Conservation (phyloP, 805 yeast species). For the Diddensiella santjacobensis region DNA sequence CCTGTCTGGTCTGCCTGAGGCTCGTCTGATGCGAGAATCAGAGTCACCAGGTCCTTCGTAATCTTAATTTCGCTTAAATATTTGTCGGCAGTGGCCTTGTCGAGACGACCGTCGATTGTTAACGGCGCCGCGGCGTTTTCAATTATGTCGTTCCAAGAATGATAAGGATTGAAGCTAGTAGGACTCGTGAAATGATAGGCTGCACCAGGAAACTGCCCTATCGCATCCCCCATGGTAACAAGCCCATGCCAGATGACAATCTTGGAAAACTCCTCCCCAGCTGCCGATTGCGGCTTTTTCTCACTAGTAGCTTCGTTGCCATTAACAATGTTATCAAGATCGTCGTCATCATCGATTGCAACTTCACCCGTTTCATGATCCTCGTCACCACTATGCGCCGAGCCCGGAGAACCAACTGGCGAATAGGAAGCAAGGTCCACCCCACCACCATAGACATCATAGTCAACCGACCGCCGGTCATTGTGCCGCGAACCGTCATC, state of each 20-base stretch:
- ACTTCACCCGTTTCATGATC: not conserved
- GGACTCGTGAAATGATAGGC: constrained; percentile 35
- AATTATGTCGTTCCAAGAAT: constrained; percentile 24
- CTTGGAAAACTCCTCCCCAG: not conserved
- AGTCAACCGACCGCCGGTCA: constrained; percentile 6
- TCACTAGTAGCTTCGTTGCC: constrained; percentile 8
- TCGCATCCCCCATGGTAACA: constrained; percentile 41
- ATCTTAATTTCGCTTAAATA: constrained; percentile 45
- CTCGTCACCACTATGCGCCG: constrained; percentile 1
- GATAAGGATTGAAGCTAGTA: constrained; percentile 22
- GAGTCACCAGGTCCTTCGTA: constrained; percentile 52
- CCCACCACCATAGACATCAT: constrained; percentile 13
- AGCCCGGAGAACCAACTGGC: constrained; percentile 16
- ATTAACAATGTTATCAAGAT: constrained; percentile 32
- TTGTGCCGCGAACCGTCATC: constrained; percentile 17
- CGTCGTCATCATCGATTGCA: constrained; percentile 32
- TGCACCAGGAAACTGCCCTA: constrained; percentile 42
- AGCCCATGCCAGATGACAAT: constrained; percentile 32
- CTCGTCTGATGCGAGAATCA: constrained; percentile 40
- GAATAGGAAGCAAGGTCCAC: constrained; percentile 19
- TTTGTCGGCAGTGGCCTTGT: constrained; percentile 47
- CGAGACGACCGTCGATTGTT: constrained; percentile 62
- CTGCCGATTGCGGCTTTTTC: not conserved
- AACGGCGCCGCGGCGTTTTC: constrained; percentile 30
- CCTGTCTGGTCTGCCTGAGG: constrained; percentile 14